These are phyloP conservation scores for Pestalotiopsis sp. DNA, from an alignment of 2,329 filamentous ascomycete species.

Conservation along the genomic window DNA sequence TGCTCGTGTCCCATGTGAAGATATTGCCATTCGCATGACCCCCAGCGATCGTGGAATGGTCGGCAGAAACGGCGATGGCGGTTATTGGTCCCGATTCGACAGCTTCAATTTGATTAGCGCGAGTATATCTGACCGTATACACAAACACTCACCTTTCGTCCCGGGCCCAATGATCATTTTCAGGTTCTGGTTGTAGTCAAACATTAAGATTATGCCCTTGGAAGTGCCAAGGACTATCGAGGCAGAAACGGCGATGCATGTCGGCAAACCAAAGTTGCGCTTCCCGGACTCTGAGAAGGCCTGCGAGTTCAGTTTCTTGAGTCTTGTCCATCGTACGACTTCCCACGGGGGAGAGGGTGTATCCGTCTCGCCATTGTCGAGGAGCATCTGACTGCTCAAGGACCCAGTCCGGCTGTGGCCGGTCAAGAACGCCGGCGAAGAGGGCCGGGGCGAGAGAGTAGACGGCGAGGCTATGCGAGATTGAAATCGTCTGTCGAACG, in stretches of 20 bases:
- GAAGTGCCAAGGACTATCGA: conserved; percentile 89
- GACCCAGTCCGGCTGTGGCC: conserved; percentile 81
- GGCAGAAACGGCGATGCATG: conserved; percentile 85
- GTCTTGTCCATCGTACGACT: conserved; percentile 91
- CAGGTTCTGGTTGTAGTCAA: conserved; percentile 95
- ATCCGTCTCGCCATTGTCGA: conserved; percentile 66
- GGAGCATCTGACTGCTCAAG: conserved; percentile 67
- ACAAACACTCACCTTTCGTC: conserved; percentile 72
- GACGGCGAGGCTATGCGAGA: conserved; percentile 73
- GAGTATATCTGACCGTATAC: background rate
- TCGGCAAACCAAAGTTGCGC: conserved; percentile 89
- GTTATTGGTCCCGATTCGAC: conserved; percentile 89
- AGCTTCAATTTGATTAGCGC: conserved; percentile 54
- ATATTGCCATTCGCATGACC: conserved; percentile 90
- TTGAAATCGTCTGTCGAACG: conserved; percentile 94
- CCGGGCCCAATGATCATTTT: conserved; percentile 93
- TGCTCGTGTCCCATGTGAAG: conserved; percentile 92
- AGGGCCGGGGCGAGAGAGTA: conserved; percentile 63
- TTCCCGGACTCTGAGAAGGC: conserved; percentile 91
- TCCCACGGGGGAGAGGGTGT: conserved; percentile 87
- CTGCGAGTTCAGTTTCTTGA: conserved; percentile 86
- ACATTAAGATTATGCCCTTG: conserved; percentile 91
- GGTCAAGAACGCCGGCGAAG: conserved; percentile 77
- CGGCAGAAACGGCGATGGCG: conserved; percentile 85
- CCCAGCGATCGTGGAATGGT: conserved; percentile 87